Evolutionary conservation across 106 monocot species (phyloP), one percentile per base, ranked within the genome.

Genomic region (Dendrobium officinale): DNA sequence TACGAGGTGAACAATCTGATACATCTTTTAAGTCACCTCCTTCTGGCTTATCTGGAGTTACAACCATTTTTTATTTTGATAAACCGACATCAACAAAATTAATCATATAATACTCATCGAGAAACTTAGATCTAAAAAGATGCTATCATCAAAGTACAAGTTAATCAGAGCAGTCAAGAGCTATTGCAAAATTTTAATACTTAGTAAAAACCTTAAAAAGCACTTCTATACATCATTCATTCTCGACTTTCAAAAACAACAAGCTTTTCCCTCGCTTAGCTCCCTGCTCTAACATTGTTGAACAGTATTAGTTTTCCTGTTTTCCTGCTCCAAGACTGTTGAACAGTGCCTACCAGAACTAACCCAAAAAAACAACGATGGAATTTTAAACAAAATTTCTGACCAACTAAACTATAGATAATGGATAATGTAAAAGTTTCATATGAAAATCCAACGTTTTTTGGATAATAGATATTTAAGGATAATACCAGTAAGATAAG

Each of bases 41-140:
- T 76, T 29, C 49, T 49, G 49, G 27, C 4, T 49, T 76, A 76
- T 51, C 76, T 76, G 49, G 76, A 49, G 42, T 49, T 42, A 76
- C 24, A 19, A 48, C 9, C n/a, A n/a, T 8, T 48, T 76, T 76
- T 76, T 49, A 76, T 26, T 27, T 49, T 48, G 11, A 48, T 76
- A 16, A 74, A n/a, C 74, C 42, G 40, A 15, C 70, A 70, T 70
- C 70, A 33, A 37, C 33, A 37, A 70, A 37, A 70, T 18, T 37
- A 70, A 70, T 70, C 37, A 70, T 37, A 70, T 66, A 9, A 26
- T 70, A 29, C 10, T 33, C 70, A 4, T 70, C 70, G 15, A 70
- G 37, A 70, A 70, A 70, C 33, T 70, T 15, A 70, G 29, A 70
- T 70, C 29, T 70, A 24, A 70, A 24, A 70, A 70, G 31, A 70